These are phyloP conservation scores for Spiromastix sp. DNA, from an alignment of 2,329 filamentous ascomycete genomes.

Conservation along the genomic window DNA sequence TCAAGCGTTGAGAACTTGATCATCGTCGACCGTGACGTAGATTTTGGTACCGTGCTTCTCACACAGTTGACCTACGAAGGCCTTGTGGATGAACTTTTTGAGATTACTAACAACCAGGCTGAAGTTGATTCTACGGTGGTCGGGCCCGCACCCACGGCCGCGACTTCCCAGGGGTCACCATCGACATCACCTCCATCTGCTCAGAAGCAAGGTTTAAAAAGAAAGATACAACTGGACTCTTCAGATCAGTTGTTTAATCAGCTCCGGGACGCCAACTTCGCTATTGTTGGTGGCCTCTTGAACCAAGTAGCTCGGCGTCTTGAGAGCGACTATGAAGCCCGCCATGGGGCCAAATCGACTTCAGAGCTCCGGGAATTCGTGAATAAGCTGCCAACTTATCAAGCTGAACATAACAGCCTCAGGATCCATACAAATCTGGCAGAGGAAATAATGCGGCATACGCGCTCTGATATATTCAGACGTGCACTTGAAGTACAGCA, in stretches of 20 bases:
- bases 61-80: constrained; percentile 97
- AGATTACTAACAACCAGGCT: constrained; percentile 83
- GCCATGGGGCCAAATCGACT: constrained; percentile 77
- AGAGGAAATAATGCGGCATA: constrained; percentile 92
- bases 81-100: constrained; percentile 84
- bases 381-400: constrained; percentile 81
- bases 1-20: constrained; percentile 82
- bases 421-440: constrained; percentile 85
- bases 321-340: constrained; percentile 76
- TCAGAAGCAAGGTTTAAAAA: constrained; percentile 58
- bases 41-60: constrained; percentile 82
- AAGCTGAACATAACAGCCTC: constrained; percentile 86
- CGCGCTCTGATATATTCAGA: constrained; percentile 78
- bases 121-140: constrained; percentile 88
- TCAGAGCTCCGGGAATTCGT: constrained; percentile 91
- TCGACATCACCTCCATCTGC: constrained; percentile 36
- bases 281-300: constrained; percentile 77
- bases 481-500: constrained; percentile 88
- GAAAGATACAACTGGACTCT: constrained; percentile 80
- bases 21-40: constrained; percentile 89
- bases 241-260: constrained; percentile 83
- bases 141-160: constrained; percentile 54
- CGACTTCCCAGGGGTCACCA: constrained; percentile 45
- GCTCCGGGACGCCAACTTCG: constrained; percentile 86
- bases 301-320: constrained; percentile 85